Percentiles rank a stretch among this genome's conserved stretches.
Evolutionary conservation across 228 moss, liverwort and hornwort species (phyloP).

Genomic region (Sphagnum magellanicum): DNA sequence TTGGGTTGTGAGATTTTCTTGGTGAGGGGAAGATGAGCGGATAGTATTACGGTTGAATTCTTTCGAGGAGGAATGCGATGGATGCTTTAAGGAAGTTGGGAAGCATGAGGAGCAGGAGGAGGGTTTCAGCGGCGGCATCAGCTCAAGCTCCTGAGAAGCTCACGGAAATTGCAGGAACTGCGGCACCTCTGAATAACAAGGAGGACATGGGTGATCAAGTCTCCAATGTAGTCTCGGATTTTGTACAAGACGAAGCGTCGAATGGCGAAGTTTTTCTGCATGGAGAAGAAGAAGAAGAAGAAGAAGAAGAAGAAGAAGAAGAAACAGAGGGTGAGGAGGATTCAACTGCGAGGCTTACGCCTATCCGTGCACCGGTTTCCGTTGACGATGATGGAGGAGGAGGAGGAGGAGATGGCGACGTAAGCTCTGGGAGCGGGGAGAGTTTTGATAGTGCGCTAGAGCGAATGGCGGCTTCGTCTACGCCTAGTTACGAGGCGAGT

Average conservation of each 20-base stretch:
- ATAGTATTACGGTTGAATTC: too few species aligned
- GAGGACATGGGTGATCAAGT: constrained; percentile 2
- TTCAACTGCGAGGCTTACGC: constrained; percentile 29
- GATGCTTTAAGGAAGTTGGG: constrained; percentile 44
- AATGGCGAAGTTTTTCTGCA: constrained; percentile 6
- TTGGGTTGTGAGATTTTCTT: too few species aligned
- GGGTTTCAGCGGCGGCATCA: constrained; percentile 15
- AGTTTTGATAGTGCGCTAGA: constrained; percentile 91
- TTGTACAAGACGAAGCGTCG: constrained; percentile 3
- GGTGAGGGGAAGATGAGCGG: too few species aligned
- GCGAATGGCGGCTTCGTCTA: constrained; percentile 70
- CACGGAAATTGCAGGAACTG: constrained; percentile 10
- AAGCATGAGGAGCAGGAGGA: constrained; percentile 31
- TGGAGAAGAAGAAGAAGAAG: constrained; percentile 12
- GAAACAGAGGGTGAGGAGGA: constrained; percentile 8
- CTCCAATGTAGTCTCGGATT: constrained; percentile 4
- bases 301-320: constrained; percentile 21
- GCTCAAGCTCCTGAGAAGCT: constrained; percentile 22
- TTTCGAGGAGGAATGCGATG: constrained; percentile 7
- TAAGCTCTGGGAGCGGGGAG: constrained; percentile 65
- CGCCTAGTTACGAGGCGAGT: constrained; percentile 57
- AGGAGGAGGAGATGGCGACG: constrained; percentile 32
- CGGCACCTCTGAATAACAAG: not conserved
- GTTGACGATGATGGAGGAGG: constrained; percentile 19
- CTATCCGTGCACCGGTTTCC: constrained; percentile 48